Conservation (phyloP, 768 basidiomycete genomes). For the Glaciozyma antarctica region DNA sequence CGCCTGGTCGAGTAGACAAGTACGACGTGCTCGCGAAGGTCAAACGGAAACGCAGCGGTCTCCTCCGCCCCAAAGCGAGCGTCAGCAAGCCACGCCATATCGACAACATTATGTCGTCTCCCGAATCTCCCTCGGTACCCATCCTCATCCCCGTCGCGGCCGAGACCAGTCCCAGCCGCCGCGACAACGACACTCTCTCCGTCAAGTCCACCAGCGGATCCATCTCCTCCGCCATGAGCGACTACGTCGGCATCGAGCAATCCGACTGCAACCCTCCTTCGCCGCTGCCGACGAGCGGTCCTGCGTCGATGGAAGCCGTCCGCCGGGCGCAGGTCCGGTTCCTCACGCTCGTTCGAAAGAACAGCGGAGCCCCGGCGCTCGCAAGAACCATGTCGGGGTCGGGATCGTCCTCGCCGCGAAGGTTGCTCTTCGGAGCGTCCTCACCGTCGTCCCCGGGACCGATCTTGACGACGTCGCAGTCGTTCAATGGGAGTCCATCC, state of each 20-base stretch:
- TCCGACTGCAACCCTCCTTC: not conserved
- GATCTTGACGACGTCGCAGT: not conserved
- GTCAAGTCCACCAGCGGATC: conserved; percentile 16
- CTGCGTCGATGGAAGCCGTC: conserved; percentile 7
- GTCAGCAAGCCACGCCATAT: not conserved
- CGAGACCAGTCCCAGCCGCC: not conserved
- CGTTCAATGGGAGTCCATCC: not conserved
- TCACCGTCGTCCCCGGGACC: conserved; percentile 6
- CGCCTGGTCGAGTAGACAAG: conserved; percentile 44
- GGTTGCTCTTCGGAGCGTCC: not conserved
- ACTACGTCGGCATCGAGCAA: conserved; percentile 8
- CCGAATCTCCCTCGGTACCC: not conserved
- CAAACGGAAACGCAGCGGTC: conserved; percentile 43
- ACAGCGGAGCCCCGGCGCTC: not conserved
- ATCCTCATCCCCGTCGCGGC: not conserved
- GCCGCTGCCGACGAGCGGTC: conserved; percentile 5
- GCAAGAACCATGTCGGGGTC: not conserved
- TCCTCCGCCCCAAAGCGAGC: not conserved
- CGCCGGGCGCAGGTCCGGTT: conserved; percentile 24
- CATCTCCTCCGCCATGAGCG: conserved; percentile 8
- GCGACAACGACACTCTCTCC: conserved; percentile 4
- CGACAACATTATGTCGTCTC: conserved; percentile 1
- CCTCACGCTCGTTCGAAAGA: conserved; percentile 29
- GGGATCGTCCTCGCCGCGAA: not conserved
- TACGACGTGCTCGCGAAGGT: conserved; percentile 63